Conservation (phyloP, 306 rosid genomes). For the Lathyrus oleraceus region DNA sequence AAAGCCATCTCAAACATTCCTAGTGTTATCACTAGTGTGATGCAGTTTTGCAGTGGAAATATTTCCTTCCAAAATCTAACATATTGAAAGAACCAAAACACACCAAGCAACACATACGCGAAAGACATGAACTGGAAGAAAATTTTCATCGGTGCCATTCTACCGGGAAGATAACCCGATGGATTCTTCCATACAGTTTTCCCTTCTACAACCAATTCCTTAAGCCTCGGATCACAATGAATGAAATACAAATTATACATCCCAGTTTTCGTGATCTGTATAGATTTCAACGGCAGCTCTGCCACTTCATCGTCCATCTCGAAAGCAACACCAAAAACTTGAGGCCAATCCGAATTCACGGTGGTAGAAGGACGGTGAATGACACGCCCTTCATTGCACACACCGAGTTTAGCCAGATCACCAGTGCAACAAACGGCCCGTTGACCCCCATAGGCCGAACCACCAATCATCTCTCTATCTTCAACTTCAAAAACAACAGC, state of each 20-base stretch:
- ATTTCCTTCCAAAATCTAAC: conserved; percentile 90
- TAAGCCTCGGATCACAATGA: conserved; percentile 82
- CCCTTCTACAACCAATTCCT: conserved; percentile 76
- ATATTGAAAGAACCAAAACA: conserved; percentile 91
- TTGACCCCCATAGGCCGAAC: conserved; percentile 98
- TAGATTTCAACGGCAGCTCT: conserved; percentile 55
- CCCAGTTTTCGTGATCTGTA: conserved; percentile 76
- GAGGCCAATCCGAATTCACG: conserved; percentile 79
- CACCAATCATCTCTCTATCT: conserved; percentile 91
- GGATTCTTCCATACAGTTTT: conserved; percentile 95
- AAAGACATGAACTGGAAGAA: conserved; percentile 92
- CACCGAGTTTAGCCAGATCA: conserved; percentile 92
- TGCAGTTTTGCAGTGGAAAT: conserved; percentile 89
- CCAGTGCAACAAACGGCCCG: conserved; percentile 94
- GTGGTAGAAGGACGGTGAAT: conserved; percentile 66
- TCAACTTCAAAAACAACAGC: conserved; percentile 94
- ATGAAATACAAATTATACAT: conserved; percentile 97
- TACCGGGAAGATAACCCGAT: conserved; percentile 84
- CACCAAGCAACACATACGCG: conserved; percentile 80
- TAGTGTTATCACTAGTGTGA: conserved; percentile 81
- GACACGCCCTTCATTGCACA: conserved; percentile 76
- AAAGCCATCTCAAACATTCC: conserved; percentile 97
- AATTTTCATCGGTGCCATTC: conserved; percentile 94
- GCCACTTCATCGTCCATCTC: conserved; percentile 53
- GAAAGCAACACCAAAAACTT: conserved; percentile 68